Evolutionary conservation across 129 eudicot species (phyloP).

Genomic region (Calendula officinalis): DNA sequence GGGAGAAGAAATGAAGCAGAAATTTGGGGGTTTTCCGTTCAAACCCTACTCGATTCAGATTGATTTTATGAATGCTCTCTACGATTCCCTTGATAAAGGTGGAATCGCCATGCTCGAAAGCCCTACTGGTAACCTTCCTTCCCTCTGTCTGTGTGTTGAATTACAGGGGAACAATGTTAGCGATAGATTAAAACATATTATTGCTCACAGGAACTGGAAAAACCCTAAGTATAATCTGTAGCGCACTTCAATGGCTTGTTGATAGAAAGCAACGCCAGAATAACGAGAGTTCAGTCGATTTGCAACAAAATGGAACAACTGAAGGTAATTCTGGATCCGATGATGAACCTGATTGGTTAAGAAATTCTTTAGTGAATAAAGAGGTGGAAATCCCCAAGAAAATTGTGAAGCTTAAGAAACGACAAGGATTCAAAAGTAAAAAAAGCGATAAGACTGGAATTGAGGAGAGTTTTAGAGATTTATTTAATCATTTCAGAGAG

Average conservation of each 20-base stretch:
- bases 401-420: slow-evolving; percentile 38
- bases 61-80: slow-evolving; percentile 84
- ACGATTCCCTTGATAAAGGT: slow-evolving; percentile 69
- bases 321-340: slow-evolving; percentile 40
- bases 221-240: slow-evolving; percentile 90
- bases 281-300: slow-evolving; percentile 9
- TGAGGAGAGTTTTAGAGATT: slow-evolving; percentile 50
- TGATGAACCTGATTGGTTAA: slow-evolving; percentile 93
- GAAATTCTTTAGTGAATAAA: slow-evolving; percentile 35
- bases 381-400: slow-evolving; percentile 40
- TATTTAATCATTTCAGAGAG: slow-evolving; percentile 32
- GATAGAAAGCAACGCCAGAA: slow-evolving; percentile 41
- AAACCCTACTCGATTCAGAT: slow-evolving; percentile 82
- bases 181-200: neutral
- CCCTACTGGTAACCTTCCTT: slow-evolving; percentile 71
- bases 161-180: neutral
- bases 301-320: slow-evolving; percentile 15
- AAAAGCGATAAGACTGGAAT: slow-evolving; percentile 34
- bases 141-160: neutral
- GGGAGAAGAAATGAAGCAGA: slow-evolving; percentile 35
- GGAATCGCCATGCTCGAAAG: slow-evolving; percentile 98
- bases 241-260: slow-evolving; percentile 92
- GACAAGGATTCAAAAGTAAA: slow-evolving; percentile 32
- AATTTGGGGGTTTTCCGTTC: slow-evolving; percentile 83
- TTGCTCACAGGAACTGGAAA: slow-evolving; percentile 78